Conservation (phyloP, 306 rosid genomes). For the Trifolium subterraneum region DNA sequence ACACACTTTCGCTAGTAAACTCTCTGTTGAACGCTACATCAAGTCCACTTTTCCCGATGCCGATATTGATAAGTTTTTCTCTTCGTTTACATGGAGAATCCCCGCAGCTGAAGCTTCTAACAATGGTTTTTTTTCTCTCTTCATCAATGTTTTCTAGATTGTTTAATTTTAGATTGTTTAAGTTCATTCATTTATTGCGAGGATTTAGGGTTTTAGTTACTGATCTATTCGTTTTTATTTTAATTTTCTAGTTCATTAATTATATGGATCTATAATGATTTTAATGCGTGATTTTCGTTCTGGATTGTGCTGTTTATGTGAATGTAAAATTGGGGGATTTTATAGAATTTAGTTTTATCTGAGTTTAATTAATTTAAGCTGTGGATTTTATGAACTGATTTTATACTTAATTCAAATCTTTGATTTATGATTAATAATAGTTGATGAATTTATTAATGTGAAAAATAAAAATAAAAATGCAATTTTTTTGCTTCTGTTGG, state of each 20-base stretch:
- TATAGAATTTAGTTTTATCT: not conserved
- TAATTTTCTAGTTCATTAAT: not conserved
- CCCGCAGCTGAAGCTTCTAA: constrained; percentile 48
- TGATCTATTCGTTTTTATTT: not conserved
- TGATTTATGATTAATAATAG: no score
- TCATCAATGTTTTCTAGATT: no score
- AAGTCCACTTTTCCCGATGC: constrained; percentile 50
- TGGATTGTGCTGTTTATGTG: not conserved
- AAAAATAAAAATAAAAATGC: no score
- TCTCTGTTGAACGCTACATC: constrained; percentile 67
- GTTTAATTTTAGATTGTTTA: no score
- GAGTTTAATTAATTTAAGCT: constrained; percentile 9
- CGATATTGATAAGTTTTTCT: constrained; percentile 59
- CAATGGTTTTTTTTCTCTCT: constrained; percentile 64
- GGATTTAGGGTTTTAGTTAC: not conserved
- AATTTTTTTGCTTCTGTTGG: not conserved
- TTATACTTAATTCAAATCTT: not conserved
- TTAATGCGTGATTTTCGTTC: not conserved
- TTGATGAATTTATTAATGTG: not conserved
- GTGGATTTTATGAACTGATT: not conserved
- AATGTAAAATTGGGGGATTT: not conserved
- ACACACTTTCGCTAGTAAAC: constrained; percentile 72
- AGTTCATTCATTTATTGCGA: not conserved
- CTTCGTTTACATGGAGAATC: constrained; percentile 80
- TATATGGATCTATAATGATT: not conserved